Conservation (phyloP, 2,329 filamentous ascomycete species). For the Epichloe bromicola region DNA sequence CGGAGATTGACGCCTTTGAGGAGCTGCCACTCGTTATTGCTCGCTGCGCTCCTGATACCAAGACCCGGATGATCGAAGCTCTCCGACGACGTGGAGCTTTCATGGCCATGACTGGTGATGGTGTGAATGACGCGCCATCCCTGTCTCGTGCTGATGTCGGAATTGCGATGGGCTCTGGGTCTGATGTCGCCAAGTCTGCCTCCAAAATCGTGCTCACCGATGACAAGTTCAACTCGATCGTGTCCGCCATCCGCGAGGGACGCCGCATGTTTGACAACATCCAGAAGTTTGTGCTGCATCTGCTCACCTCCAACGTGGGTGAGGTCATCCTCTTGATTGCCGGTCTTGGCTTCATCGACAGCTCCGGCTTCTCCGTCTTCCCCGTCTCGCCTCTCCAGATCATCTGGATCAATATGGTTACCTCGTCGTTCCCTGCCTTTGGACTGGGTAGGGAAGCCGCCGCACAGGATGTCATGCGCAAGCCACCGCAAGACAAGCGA, state of each 20-base stretch:
- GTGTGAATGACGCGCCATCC: constrained; percentile 76
- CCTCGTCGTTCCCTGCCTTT: constrained; percentile 77
- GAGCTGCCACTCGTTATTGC: constrained; percentile 72
- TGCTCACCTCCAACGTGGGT: constrained; percentile 70
- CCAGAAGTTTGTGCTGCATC: constrained; percentile 72
- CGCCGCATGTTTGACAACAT: constrained; percentile 82
- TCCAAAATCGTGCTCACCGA: constrained; percentile 73
- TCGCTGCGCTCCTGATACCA: constrained; percentile 73
- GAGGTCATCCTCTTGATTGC: constrained; percentile 72
- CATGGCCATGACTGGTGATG: constrained; percentile 81
- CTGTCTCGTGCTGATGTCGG: constrained; percentile 72
- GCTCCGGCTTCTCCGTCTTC: constrained; percentile 61
- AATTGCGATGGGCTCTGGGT: constrained; percentile 83
- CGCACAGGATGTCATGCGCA: constrained; percentile 62
- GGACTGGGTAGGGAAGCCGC: constrained; percentile 72
- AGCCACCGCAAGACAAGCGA: constrained; percentile 59
- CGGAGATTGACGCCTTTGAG: constrained; percentile 61
- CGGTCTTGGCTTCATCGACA: constrained; percentile 70
- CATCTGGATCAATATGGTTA: constrained; percentile 91
- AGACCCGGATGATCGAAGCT: constrained; percentile 83
- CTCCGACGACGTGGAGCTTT: constrained; percentile 64
- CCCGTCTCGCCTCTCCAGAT: constrained; percentile 77
- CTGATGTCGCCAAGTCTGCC: constrained; percentile 74
- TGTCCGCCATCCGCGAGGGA: constrained; percentile 71
- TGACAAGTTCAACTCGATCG: constrained; percentile 80